Base-by-base conservation (phyloP, 176 grass and related monocot species). In the Lolium perenne region DNA sequence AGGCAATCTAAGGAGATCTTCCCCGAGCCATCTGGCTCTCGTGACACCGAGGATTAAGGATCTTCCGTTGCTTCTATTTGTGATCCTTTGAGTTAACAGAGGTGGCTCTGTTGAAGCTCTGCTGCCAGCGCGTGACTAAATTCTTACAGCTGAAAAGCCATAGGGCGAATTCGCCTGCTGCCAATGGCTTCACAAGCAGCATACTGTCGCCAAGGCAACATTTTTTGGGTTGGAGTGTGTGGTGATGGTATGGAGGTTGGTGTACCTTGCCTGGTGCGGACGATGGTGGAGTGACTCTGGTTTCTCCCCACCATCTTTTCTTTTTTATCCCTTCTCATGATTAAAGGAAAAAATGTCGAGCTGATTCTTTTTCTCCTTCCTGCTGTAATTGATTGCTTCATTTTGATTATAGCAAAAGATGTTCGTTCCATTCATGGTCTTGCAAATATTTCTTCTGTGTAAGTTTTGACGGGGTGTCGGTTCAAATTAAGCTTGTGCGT, bases 1-100 rank as follows among this genome's bases (percentile, higher is more conserved):
- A 91, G 92, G 85, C 84, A 85, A 54, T 94, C 90, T 0, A 99
- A 88, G 82, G 97, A 99, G 76, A 94, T 99, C 58, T 90, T 94
- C 64, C 97, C 97, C 0, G 97, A 96, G 50, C 97, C 97, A 22
- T 92, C 93, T 2, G 95, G 84, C 11, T 83, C 84, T 56, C 93
- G 86, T 85, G 95, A 95, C 62, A 89, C 87, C 0, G 93, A 94
- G 68, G 95, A 98, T 94, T 95, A 77, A 85, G n/a, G n/a, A 53
- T 18, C 6, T 63, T 65, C 10, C 4, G 35, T 48, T 35, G 6
- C 32, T 85, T 48, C 41, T 22, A 85, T 76, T 73, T 10, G 48
- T 78, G 57, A 76, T 87, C 87, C 75, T 93, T 85, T 78, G 17
- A 15, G 79, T 78, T 16, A 26, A 25, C 29, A 26, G 48, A 23